Evolutionary conservation across 305 asterid genomes (phyloP).

Genomic region (Fraxinus sp.): DNA sequence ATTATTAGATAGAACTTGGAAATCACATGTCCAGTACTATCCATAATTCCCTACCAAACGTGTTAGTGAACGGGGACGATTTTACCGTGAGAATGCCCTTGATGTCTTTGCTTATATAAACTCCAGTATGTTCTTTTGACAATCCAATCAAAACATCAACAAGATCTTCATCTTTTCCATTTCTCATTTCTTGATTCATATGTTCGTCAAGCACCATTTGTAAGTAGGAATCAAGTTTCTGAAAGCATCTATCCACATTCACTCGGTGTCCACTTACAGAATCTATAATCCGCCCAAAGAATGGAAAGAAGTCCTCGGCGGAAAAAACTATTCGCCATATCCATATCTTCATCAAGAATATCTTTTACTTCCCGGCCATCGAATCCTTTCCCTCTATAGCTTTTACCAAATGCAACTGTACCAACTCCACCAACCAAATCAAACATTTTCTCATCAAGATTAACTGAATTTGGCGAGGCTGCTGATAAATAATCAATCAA

Average conservation of each 20-base stretch:
- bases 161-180: constrained; percentile 6
- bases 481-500: constrained; percentile 21
- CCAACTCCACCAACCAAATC: constrained; percentile 19
- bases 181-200: constrained; percentile 6
- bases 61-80: background rate
- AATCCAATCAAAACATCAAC: constrained; percentile 16
- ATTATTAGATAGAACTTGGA: background rate
- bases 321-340: constrained; percentile 16
- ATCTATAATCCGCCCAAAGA: constrained; percentile 27
- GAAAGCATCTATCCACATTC: constrained; percentile 19
- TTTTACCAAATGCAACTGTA: constrained; percentile 26
- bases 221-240: constrained; percentile 19
- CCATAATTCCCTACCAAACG: background rate
- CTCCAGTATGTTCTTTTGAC: background rate
- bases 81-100: constrained; percentile 30
- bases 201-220: constrained; percentile 10
- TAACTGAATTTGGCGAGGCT: background rate
- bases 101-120: constrained; percentile 15
- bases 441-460: constrained; percentile 26
- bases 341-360: constrained; percentile 19
- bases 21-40: background rate
- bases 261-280: constrained; percentile 15
- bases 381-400: constrained; percentile 13
- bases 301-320: constrained; percentile 30
- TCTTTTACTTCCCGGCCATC: constrained; percentile 17